These are phyloP conservation scores for Thermomucor indicae-seudaticae DNA, from an alignment of 371 early-diverging fungal species.

Conservation along the genomic window DNA sequence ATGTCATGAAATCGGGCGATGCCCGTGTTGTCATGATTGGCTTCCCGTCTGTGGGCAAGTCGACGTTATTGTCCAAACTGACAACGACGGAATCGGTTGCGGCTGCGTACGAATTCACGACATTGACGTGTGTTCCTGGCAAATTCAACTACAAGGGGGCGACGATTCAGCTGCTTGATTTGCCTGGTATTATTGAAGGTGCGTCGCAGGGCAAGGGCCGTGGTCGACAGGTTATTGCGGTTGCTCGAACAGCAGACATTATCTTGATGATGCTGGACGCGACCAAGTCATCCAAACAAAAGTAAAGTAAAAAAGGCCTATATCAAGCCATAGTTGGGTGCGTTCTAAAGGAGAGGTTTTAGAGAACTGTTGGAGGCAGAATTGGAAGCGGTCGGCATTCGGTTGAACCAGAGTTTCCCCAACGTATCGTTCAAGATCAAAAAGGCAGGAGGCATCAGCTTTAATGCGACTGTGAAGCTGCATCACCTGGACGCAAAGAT, in stretches of 20 bases:
- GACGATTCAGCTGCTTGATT: conserved; percentile 91
- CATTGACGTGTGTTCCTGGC: conserved; percentile 97
- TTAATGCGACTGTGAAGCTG: conserved; percentile 89
- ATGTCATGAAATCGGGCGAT: conserved; percentile 98
- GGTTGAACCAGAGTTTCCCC: conserved; percentile 90
- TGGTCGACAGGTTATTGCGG: conserved; percentile 95
- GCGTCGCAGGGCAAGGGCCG: conserved; percentile 97
- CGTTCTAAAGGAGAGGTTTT: too few species aligned
- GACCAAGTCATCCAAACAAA: conserved; percentile 84
- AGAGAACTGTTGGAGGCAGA: conserved; percentile 94
- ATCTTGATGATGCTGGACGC: conserved; percentile 99
- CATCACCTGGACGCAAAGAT: conserved; percentile 88
- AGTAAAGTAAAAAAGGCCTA: too few species aligned
- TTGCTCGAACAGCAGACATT: conserved; percentile 97
- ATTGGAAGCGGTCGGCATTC: conserved; percentile 98
- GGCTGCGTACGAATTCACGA: conserved; percentile 98
- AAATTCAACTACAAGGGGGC: conserved; percentile 98
- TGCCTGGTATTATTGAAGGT: conserved; percentile 90
- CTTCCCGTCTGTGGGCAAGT: conserved; percentile 99
- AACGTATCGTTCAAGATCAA: conserved; percentile 97
- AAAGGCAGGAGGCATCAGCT: conserved; percentile 97
- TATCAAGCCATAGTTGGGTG: too few species aligned
- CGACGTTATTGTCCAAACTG: conserved; percentile 92
- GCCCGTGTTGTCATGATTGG: conserved; percentile 98
- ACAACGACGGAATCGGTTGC: conserved; percentile 96